phyloP scores from a whole-genome alignment of 306 rosid genomes.

The Elaeagnus macrophylla region DNA sequence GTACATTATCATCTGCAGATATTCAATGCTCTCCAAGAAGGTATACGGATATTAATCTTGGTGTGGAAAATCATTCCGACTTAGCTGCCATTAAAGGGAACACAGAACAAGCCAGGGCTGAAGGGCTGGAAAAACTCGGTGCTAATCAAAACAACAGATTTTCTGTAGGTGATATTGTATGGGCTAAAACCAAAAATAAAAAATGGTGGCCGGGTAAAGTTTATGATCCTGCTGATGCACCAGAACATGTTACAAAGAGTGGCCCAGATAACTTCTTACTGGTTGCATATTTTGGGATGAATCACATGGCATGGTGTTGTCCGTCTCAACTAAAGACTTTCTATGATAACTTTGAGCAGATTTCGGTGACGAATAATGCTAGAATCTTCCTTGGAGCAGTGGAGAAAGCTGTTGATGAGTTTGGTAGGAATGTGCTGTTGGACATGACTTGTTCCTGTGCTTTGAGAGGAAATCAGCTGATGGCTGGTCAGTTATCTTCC shows the following conservation, averaged over 20 bases:
- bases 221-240: slow-evolving; percentile 25
- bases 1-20: slow-evolving; percentile 31
- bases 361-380: slow-evolving; percentile 25
- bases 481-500: slow-evolving; percentile 13
- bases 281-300: slow-evolving; percentile 34
- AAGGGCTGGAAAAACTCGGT: slow-evolving; percentile 8
- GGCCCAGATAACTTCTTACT: slow-evolving; percentile 15
- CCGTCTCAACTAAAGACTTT: slow-evolving; percentile 32
- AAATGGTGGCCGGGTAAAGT: slow-evolving; percentile 58
- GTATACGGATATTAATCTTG: slow-evolving; percentile 8
- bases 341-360: slow-evolving; percentile 27
- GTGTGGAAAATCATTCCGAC: slow-evolving; percentile 13
- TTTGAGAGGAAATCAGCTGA: slow-evolving; percentile 1
- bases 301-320: slow-evolving; percentile 32
- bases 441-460: slow-evolving; percentile 38
- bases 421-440: slow-evolving; percentile 32
- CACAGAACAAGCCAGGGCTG: slow-evolving; percentile 16
- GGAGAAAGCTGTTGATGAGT: slow-evolving; percentile 44
- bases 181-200: slow-evolving; percentile 43
- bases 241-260: slow-evolving; percentile 5
- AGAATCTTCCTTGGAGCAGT: slow-evolving; percentile 43
- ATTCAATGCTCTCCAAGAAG: slow-evolving; percentile 21
- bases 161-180: slow-evolving; percentile 40
- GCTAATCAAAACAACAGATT: slow-evolving; percentile 19
- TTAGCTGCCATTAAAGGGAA: not conserved